Percentiles rank a stretch among this genome's conserved stretches.
Evolutionary conservation across 179 eudicot genomes (phyloP).

Genomic region (Silene noctiflora): DNA sequence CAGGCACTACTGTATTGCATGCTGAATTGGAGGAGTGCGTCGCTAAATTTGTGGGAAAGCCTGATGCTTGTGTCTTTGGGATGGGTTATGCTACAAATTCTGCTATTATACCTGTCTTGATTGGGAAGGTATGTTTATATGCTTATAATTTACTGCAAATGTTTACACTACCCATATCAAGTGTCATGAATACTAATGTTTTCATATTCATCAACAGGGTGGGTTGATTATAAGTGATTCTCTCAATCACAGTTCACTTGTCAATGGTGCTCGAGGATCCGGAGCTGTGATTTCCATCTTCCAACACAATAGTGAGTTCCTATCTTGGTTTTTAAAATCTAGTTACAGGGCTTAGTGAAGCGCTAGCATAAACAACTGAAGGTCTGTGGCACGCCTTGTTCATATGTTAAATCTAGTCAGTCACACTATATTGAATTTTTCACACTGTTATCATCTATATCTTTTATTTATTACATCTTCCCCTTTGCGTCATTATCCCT

Average conservation of each 20-base stretch:
- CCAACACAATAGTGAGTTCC: slow-evolving; percentile 84
- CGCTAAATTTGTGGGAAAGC: slow-evolving; percentile 88
- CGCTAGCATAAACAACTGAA: not conserved
- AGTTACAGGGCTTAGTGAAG: not conserved
- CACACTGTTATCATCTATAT: too few species aligned
- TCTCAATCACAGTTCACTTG: slow-evolving; percentile 83
- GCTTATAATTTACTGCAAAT: not conserved
- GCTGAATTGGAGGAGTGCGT: slow-evolving; percentile 78
- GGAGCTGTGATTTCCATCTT: slow-evolving; percentile 82
- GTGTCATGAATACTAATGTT: not conserved
- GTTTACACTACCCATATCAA: not conserved
- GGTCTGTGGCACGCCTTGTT: too few species aligned
- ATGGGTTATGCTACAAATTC: slow-evolving; percentile 98
- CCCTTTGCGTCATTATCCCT: too few species aligned
- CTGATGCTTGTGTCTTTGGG: slow-evolving; percentile 82
- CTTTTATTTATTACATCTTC: too few species aligned
- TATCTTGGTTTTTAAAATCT: slow-evolving; percentile 1
- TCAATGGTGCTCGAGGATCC: slow-evolving; percentile 97
- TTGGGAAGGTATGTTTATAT: slow-evolving; percentile 61
- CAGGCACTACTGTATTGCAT: slow-evolving; percentile 82
- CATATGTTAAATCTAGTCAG: too few species aligned
- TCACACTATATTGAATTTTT: too few species aligned
- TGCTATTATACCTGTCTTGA: slow-evolving; percentile 83
- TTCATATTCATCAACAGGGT: slow-evolving; percentile 52
- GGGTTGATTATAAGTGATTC: slow-evolving; percentile 94